Evolutionary conservation across 441 rosid species (phyloP).

Genomic region (Brassica balearica): DNA sequence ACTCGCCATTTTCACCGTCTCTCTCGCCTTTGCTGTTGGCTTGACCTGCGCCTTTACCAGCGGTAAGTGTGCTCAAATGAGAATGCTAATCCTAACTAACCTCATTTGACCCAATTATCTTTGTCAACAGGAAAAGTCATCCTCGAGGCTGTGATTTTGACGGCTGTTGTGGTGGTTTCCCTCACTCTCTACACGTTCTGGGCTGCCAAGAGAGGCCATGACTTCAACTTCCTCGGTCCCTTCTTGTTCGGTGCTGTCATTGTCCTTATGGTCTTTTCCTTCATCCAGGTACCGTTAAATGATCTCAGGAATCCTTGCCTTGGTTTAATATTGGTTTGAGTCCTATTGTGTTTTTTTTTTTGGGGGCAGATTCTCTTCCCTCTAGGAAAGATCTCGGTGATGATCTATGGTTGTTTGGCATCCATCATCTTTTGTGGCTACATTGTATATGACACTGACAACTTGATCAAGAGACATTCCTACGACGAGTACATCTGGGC

Average conservation of each 20-base stretch:
- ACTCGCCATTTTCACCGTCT: constrained; percentile 67
- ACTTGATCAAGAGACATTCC: constrained; percentile 78
- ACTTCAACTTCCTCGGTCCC: constrained; percentile 85
- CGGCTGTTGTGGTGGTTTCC: constrained; percentile 65
- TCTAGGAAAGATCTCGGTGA: constrained; percentile 69
- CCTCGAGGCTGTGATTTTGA: constrained; percentile 73
- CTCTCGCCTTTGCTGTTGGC: constrained; percentile 75
- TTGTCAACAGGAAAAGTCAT: constrained; percentile 67
- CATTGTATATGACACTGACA: constrained; percentile 83
- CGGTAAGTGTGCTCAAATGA: constrained; percentile 39
- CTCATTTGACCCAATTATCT: background rate
- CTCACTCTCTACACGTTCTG: constrained; percentile 89
- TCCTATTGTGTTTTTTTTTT: background rate
- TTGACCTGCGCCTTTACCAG: constrained; percentile 86
- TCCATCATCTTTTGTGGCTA: constrained; percentile 83
- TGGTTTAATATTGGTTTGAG: background rate
- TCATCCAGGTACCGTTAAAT: constrained; percentile 76
- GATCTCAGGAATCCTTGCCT: too few species aligned
- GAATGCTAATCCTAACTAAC: background rate
- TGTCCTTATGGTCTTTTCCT: constrained; percentile 65
- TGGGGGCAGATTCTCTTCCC: constrained; percentile 72
- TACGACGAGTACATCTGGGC: constrained; percentile 94
- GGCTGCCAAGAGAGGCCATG: constrained; percentile 86
- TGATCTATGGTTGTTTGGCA: constrained; percentile 80
- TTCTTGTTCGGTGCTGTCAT: constrained; percentile 77